Evolutionary conservation across 1,284 basidiomycete species (phyloP), one percentile per base, ranked within the genome.

Genomic region (Gomphus bonarii): DNA sequence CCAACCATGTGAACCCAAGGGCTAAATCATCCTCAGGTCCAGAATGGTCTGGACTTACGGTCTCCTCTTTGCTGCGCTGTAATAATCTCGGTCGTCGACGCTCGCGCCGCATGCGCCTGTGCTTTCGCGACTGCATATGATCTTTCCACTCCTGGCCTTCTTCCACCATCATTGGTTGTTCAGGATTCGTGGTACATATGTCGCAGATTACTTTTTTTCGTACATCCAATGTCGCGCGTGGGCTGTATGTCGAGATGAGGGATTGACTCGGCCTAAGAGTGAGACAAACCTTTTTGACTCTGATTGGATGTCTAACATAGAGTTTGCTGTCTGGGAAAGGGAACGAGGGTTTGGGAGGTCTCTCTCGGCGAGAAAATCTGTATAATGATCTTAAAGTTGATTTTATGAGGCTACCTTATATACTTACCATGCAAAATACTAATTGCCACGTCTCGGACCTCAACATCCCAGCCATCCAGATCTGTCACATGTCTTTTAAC

Each of bases 151-250:
- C 78, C 12, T 70, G 68, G 3, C 80, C 81, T 66, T 81, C 78
- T 54, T 87, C 81, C 12, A 97, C 75, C 76, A 93, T 85, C 56
- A 90, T 75, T 0, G 94, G 93, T 28, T 77, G 71, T 1, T 72
- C 67, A 0, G 74, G 65, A 59, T 91, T 75, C 4, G 66, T 63
- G 0, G 91, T 92, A 66, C 94, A 97, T 1, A 77, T 65, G 0
- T 76, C 67, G 67, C 94, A 97, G 1, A 79, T 69, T 5, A 77
- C 64, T 63, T 85, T 83, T 51, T 72, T 77, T 54, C 84, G 76
- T 0, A 80, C 78, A 51, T 75, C 70, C 1, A 91, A 69, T 9
- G 81, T 68, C 18, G 79, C 73, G 1, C 68, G 68, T 1, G 85
- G 88, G 55, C 85, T 85, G 57, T 44, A 62, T 57, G 54, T 56